phyloP scores from a whole-genome alignment of 225 moss, liverwort and hornwort species.

The Marchantia paleacea region DNA sequence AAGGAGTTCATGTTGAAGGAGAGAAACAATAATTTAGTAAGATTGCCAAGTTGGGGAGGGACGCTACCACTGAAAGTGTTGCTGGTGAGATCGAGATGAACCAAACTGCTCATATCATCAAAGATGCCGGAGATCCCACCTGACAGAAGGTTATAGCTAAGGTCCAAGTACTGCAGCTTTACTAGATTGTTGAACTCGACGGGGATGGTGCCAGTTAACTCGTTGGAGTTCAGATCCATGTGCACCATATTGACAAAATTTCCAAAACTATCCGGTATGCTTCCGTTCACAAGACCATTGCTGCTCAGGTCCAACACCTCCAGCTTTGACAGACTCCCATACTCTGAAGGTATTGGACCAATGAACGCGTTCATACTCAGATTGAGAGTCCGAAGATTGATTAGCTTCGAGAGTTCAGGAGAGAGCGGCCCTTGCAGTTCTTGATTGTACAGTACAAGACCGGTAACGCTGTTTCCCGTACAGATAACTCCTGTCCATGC shows the following conservation, averaged over 20 bases:
- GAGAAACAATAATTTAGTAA: slow-evolving; percentile 23
- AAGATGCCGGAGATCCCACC: slow-evolving; percentile 29
- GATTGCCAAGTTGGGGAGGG: slow-evolving; percentile 36
- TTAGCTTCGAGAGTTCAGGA: slow-evolving; percentile 29
- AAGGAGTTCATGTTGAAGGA: slow-evolving; percentile 34
- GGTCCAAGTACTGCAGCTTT: slow-evolving; percentile 53
- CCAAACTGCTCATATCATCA: slow-evolving; percentile 20
- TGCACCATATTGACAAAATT: slow-evolving; percentile 48
- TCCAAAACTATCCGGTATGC: slow-evolving; percentile 50
- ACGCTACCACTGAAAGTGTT: slow-evolving; percentile 28
- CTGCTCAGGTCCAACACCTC: slow-evolving; percentile 60
- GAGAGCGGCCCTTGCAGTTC: slow-evolving; percentile 23
- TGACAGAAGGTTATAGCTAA: slow-evolving; percentile 47
- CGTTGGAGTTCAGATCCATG: slow-evolving; percentile 60
- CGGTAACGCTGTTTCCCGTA: slow-evolving; percentile 38
- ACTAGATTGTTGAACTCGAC: slow-evolving; percentile 35
- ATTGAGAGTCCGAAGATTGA: slow-evolving; percentile 30
- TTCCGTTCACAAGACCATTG: slow-evolving; percentile 43
- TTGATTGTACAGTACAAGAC: slow-evolving; percentile 34
- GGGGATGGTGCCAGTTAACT: slow-evolving; percentile 45
- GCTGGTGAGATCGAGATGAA: slow-evolving; percentile 24
- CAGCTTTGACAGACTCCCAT: slow-evolving; percentile 48
- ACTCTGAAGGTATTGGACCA: slow-evolving; percentile 42
- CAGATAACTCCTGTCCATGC: slow-evolving; percentile 64
- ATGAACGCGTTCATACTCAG: slow-evolving; percentile 34